A percentile compares a stretch with the other conserved stretches of the same genome.
phyloP scores from a whole-genome alignment of 1,139 yeast genomes.

The Kodamaea sp. region DNA sequence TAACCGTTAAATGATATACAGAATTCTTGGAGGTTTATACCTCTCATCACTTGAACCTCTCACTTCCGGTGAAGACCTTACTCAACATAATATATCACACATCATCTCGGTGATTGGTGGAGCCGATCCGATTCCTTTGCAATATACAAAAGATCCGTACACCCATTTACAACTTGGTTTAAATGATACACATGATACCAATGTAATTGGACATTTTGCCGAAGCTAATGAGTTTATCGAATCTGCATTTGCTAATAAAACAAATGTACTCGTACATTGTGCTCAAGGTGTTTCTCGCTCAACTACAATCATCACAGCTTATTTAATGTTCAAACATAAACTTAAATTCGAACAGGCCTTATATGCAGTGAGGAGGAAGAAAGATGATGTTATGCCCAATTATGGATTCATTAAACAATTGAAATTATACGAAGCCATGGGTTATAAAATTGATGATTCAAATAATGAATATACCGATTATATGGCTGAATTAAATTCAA shows the following conservation, averaged over 20 bases:
- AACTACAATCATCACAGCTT: constrained; percentile 68
- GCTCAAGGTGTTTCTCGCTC: constrained; percentile 90
- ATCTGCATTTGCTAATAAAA: constrained; percentile 47
- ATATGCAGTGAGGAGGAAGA: constrained; percentile 65
- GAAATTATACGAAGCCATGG: constrained; percentile 47
- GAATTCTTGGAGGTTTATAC: constrained; percentile 65
- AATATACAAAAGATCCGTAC: constrained; percentile 42
- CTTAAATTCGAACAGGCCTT: constrained; percentile 59
- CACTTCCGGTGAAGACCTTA: constrained; percentile 39
- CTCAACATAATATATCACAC: constrained; percentile 54
- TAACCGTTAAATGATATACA: constrained; percentile 15
- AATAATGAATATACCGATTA: constrained; percentile 27
- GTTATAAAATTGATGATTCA: constrained; percentile 22
- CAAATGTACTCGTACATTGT: constrained; percentile 57
- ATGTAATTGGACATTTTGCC: constrained; percentile 60
- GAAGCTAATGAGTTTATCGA: constrained; percentile 66
- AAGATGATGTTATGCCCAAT: constrained; percentile 67
- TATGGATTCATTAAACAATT: constrained; percentile 73
- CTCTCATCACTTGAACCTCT: constrained; percentile 59
- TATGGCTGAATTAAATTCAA: constrained; percentile 22
- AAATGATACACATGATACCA: constrained; percentile 62
- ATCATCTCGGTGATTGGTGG: constrained; percentile 69
- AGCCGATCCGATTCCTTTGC: constrained; percentile 42
- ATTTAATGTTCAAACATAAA: constrained; percentile 69
- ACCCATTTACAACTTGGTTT: constrained; percentile 61